phyloP scores from a whole-genome alignment of 2,329 filamentous ascomycete genomes.

The Scedosporium aurantiacum region DNA sequence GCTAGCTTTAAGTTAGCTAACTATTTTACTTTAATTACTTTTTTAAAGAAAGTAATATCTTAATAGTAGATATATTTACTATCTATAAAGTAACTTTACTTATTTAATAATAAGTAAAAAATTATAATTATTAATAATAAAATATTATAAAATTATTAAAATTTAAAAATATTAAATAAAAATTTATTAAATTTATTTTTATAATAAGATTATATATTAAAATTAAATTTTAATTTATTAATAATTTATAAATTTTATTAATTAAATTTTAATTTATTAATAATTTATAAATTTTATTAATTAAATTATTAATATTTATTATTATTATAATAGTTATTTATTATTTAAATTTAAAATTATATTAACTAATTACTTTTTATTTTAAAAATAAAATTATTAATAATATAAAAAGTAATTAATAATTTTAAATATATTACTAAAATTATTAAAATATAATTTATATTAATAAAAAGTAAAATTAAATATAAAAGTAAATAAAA shows the following conservation, averaged over 20 bases:
- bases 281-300: conserved; percentile 1
- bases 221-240: not conserved
- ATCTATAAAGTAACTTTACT: too few species aligned
- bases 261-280: not conserved
- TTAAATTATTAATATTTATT: too few species aligned
- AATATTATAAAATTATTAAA: not conserved
- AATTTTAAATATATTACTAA: not conserved
- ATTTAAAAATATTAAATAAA: not conserved
- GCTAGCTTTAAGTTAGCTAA: too few species aligned
- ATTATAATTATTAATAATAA: not conserved
- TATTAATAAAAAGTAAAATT: too few species aligned
- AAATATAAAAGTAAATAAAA: conserved; percentile 1
- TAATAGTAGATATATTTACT: too few species aligned
- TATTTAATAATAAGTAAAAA: too few species aligned
- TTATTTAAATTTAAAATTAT: too few species aligned
- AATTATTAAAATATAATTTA: conserved; percentile 1
- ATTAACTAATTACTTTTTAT: too few species aligned
- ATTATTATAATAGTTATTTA: too few species aligned
- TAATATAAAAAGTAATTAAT: conserved; percentile 1
- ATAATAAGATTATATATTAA: not conserved
- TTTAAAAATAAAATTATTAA: conserved; percentile 2
- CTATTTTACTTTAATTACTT: too few species aligned
- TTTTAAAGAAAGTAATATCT: too few species aligned
- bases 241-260: not conserved
- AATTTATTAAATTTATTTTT: not conserved